phyloP scores from a whole-genome alignment of 441 rosid species.

The Dalechampia spathulata region DNA sequence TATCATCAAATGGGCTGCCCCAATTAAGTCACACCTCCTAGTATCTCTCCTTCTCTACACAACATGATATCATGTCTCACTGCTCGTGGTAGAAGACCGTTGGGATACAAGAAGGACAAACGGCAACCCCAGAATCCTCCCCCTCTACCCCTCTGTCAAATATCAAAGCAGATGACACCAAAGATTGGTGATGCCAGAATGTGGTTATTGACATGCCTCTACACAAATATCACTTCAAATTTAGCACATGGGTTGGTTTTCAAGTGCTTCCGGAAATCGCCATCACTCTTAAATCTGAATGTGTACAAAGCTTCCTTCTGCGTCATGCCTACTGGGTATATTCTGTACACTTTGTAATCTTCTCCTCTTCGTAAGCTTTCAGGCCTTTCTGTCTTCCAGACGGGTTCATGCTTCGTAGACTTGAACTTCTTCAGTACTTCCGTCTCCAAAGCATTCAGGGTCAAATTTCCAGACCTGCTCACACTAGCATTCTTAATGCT shows the following conservation, averaged over 20 bases:
- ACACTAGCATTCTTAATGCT: too few species aligned
- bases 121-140: too few species aligned
- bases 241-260: conserved; percentile 62
- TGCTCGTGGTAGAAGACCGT: too few species aligned
- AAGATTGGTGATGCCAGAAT: not conserved
- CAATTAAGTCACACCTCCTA: too few species aligned
- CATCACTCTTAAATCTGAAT: conserved; percentile 51
- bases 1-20: too few species aligned
- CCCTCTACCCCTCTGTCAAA: not conserved
- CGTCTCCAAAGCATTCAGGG: conserved; percentile 46
- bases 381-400: conserved; percentile 88
- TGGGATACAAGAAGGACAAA: too few species aligned
- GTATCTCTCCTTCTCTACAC: too few species aligned
- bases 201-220: not conserved
- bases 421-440: conserved; percentile 59
- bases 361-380: conserved; percentile 60
- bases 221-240: conserved; percentile 66
- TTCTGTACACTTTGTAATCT: conserved; percentile 44
- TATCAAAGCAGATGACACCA: conserved; percentile 8
- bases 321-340: conserved; percentile 79
- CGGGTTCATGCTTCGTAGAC: conserved; percentile 45
- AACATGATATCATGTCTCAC: too few species aligned
- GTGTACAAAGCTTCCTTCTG: conserved; percentile 75
- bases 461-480: conserved; percentile 46
- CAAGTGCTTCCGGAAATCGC: conserved; percentile 47